Base-by-base conservation (phyloP, 1,284 basidiomycete genomes). In the Malassezia cuniculi region DNA sequence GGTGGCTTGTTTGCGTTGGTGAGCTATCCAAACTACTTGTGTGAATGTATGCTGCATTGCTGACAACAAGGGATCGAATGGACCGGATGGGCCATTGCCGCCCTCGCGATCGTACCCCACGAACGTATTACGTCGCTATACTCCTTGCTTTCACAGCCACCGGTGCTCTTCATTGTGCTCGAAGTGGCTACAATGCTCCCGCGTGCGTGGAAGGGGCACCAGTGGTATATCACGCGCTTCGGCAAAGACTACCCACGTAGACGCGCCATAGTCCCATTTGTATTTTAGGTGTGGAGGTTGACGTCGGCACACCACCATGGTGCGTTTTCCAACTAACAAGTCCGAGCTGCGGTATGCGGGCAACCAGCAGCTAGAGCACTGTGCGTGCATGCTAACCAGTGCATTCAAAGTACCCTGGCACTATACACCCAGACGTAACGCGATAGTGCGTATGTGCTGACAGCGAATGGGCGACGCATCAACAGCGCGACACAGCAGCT, bases 381-480 rank as follows among this genome's bases (percentile, higher is more conserved):
- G 42, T 45, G 27, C 14, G 42, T 45, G 8, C 16, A 24, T 8
- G 16, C 41, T 31, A 3, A 35, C 22, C 38, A 45, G 54, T 95
- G 48, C 89, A 95, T 69, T 83, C 89, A 56, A 78, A 89, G 41
- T 95, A 97, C 69, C 89, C 85, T 15, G 90, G 89, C 43, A 93
- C 84, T 36, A 64, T 66, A 45, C 53, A 66, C 34, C 56, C 62
- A 21, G 62, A 66, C 35, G 60, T 52, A 16, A 60, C 60, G 21
- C 55, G 57, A 36, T 50, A 64, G 60, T 63, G 43, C 47, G 60
- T 60, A 10, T 5, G n/a, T 10, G 20, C 4, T 11, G 8, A 3
- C 54, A 94, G 90, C 70, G 90, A 97, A 68, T 95, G 90, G 89
- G 70, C 90, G 39, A 90, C 86, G 9, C 85, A 95, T 70, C 90